Percentiles rank a stretch among this genome's conserved stretches.
Conservation (phyloP, 345 rosid genomes). For the Sisymbrium altissimum region DNA sequence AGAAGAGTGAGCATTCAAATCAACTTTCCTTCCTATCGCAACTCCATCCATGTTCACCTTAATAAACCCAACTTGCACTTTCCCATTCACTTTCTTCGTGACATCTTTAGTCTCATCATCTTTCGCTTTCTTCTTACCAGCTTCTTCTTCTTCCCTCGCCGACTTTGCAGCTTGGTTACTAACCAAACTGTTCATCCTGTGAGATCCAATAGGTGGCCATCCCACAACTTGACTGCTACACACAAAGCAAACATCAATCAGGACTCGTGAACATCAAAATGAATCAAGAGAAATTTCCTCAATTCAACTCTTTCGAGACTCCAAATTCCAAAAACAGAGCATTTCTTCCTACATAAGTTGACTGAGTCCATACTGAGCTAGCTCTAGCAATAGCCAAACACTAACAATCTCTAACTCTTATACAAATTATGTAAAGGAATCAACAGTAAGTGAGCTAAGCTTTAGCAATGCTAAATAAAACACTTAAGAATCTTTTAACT, state of each 20-base stretch:
- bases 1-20: constrained; percentile 67
- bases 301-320: background rate
- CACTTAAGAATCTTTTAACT: background rate
- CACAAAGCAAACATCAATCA: constrained; percentile 12
- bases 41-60: constrained; percentile 91
- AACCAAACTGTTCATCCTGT: constrained; percentile 80
- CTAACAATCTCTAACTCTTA: background rate
- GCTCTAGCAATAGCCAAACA: background rate
- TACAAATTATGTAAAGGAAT: background rate
- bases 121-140: constrained; percentile 24
- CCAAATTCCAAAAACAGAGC: background rate
- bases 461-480: background rate
- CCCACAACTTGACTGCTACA: constrained; percentile 82
- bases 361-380: background rate
- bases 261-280: background rate
- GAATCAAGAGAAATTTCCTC: background rate
- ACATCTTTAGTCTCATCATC: constrained; percentile 50
- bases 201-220: constrained; percentile 85
- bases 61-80: constrained; percentile 60
- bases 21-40: constrained; percentile 91
- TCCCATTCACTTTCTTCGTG: constrained; percentile 54
- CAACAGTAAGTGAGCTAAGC: background rate
- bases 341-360: background rate
- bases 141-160: constrained; percentile 46
- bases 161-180: constrained; percentile 54